Conservation (phyloP, 2,329 filamentous ascomycete genomes). For the Paramyrothecium sp. region DNA sequence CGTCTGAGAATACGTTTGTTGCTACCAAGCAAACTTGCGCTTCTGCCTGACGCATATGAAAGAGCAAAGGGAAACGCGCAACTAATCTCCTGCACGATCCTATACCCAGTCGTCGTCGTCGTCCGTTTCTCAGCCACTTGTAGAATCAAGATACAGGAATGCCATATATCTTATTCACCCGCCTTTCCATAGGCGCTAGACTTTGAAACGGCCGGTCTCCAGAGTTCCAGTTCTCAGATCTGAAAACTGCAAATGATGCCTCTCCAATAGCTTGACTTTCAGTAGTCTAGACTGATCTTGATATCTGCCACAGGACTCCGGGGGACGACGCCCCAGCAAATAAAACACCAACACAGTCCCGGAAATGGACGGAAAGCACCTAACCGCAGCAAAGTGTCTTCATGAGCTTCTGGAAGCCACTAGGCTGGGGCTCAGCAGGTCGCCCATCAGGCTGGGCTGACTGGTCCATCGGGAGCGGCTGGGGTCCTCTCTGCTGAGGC, state of each 20-base stretch:
- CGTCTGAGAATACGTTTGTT: conserved; percentile 4
- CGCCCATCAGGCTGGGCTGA: conserved; percentile 54
- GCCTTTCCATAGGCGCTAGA: too few species aligned
- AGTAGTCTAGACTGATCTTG: not conserved
- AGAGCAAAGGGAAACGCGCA: not conserved
- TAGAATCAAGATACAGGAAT: too few species aligned
- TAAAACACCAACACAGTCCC: conserved; percentile 26
- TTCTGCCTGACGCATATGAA: not conserved
- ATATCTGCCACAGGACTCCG: conserved; percentile 8
- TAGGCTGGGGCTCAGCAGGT: conserved; percentile 69
- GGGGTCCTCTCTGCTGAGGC: conserved; percentile 61
- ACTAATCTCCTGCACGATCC: not conserved
- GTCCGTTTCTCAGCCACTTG: too few species aligned
- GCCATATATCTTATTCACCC: not conserved
- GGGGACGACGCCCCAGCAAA: conserved; percentile 23
- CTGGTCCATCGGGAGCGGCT: conserved; percentile 56
- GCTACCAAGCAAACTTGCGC: not conserved
- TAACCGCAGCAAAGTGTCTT: conserved; percentile 89
- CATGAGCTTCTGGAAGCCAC: conserved; percentile 88
- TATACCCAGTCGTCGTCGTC: conserved; percentile 2
- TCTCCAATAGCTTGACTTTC: not conserved
- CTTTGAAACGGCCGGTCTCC: too few species aligned
- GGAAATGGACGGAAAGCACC: conserved; percentile 23
- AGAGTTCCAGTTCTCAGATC: too few species aligned
- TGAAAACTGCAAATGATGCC: too few species aligned